phyloP scores from a whole-genome alignment of 1,284 basidiomycete species.

The Ganoderma lucidum region DNA sequence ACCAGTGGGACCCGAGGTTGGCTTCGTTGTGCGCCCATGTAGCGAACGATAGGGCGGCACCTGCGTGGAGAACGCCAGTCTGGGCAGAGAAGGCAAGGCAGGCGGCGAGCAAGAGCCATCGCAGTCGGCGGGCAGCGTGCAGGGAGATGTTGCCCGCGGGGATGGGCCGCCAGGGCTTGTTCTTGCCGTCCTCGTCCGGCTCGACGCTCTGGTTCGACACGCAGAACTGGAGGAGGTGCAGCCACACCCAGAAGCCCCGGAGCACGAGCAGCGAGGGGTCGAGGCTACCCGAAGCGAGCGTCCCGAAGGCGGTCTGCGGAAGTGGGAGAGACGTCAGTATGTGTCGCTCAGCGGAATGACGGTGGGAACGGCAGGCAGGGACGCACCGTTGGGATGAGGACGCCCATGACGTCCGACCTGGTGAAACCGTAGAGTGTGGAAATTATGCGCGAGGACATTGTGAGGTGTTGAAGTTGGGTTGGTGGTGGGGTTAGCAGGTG shows the following conservation, averaged over 20 bases:
- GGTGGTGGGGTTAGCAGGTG: no score
- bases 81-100: constrained; percentile 39
- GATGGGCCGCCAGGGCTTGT: constrained; percentile 55
- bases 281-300: constrained; percentile 1
- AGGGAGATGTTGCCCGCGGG: constrained; percentile 50
- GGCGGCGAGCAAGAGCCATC: constrained; percentile 47
- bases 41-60: constrained; percentile 40
- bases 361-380: not conserved
- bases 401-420: constrained; percentile 50
- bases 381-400: constrained; percentile 48
- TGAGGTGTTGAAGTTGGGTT: not conserved
- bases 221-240: constrained; percentile 51
- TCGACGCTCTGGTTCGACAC: constrained; percentile 52
- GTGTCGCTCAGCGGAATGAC: not conserved
- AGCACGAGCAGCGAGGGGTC: not conserved
- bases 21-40: constrained; percentile 47
- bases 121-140: constrained; percentile 41
- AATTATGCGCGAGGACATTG: constrained; percentile 23
- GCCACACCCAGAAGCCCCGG: constrained; percentile 50
- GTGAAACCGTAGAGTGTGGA: constrained; percentile 46
- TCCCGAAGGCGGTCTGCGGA: not conserved
- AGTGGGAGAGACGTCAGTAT: not conserved
- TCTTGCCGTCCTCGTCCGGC: constrained; percentile 49
- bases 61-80: constrained; percentile 24
- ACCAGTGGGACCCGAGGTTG: constrained; percentile 43